Conservation (phyloP, 768 basidiomycete genomes). For the Collybia sp. region DNA sequence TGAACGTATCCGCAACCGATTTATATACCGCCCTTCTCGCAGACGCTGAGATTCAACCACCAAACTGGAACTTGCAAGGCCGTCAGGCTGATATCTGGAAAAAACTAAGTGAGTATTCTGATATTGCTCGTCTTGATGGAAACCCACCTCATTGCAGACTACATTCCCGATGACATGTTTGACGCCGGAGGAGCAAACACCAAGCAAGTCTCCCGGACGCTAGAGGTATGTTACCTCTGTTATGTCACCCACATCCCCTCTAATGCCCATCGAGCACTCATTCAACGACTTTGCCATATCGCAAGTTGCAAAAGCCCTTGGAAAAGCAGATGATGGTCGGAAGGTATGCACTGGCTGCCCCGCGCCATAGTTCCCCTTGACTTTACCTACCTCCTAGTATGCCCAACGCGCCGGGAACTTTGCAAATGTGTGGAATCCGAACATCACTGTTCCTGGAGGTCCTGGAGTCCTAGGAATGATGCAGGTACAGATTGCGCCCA, state of each 20-base stretch:
- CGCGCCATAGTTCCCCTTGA: background rate
- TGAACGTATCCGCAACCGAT: constrained; percentile 43
- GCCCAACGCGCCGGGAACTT: constrained; percentile 50
- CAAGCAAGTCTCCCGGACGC: constrained; percentile 56
- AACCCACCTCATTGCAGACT: constrained; percentile 19
- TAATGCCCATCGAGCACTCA: constrained; percentile 37
- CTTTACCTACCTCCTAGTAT: constrained; percentile 31
- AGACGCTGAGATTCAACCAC: constrained; percentile 53
- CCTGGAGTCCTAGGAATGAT: constrained; percentile 51
- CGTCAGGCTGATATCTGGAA: constrained; percentile 57
- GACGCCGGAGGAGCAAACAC: constrained; percentile 49
- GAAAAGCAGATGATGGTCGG: constrained; percentile 39
- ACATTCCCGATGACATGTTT: constrained; percentile 35
- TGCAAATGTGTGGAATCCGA: constrained; percentile 55
- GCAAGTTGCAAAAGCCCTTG: constrained; percentile 55
- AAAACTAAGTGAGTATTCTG: constrained; percentile 30
- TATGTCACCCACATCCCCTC: background rate
- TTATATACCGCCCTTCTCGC: constrained; percentile 55
- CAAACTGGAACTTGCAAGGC: constrained; percentile 62
- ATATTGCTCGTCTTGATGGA: background rate
- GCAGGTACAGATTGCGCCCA: constrained; percentile 34
- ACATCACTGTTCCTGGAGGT: constrained; percentile 43
- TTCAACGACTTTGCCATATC: constrained; percentile 64
- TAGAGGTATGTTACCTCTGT: constrained; percentile 38
- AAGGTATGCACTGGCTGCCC: constrained; percentile 33